Evolutionary conservation across 2,329 filamentous ascomycete species (phyloP).

Genomic region (Didymella keratinophila): DNA sequence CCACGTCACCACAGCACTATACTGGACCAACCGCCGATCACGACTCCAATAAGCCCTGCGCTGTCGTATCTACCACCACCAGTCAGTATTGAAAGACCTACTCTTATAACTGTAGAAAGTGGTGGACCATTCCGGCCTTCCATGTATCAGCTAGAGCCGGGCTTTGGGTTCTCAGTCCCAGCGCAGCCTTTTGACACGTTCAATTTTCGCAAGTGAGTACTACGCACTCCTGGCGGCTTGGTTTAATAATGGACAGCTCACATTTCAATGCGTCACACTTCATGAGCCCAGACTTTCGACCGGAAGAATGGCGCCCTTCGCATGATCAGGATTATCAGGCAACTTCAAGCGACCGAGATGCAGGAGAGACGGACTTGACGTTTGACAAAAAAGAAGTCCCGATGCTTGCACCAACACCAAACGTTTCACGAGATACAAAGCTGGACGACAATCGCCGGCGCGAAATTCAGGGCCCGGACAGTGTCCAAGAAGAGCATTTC

Average conservation of each 20-base stretch:
- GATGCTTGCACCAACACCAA: too few species aligned
- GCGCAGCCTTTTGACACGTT: conserved; percentile 57
- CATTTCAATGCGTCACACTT: conserved; percentile 62
- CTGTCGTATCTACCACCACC: conserved; percentile 38
- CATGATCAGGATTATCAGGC: too few species aligned
- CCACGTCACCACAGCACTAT: conserved; percentile 42
- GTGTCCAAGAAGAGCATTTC: too few species aligned
- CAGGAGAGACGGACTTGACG: too few species aligned
- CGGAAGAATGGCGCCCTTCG: conserved; percentile 62
- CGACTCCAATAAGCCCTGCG: conserved; percentile 42
- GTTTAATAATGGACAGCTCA: conserved; percentile 49
- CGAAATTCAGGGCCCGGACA: too few species aligned
- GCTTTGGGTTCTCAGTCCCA: conserved; percentile 49
- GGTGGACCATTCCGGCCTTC: conserved; percentile 57
- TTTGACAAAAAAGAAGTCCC: too few species aligned
- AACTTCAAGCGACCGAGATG: too few species aligned
- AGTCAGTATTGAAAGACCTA: conserved; percentile 41
- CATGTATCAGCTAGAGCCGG: conserved; percentile 55
- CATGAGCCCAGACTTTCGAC: conserved; percentile 61
- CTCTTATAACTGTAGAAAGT: conserved; percentile 41
- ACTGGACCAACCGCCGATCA: conserved; percentile 43
- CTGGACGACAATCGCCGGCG: too few species aligned
- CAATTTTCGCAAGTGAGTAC: conserved; percentile 58
- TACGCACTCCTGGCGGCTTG: not conserved
- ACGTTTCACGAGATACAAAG: too few species aligned